Conservation (phyloP, 140 eudicot genomes). For the Senecio squalidus region DNA sequence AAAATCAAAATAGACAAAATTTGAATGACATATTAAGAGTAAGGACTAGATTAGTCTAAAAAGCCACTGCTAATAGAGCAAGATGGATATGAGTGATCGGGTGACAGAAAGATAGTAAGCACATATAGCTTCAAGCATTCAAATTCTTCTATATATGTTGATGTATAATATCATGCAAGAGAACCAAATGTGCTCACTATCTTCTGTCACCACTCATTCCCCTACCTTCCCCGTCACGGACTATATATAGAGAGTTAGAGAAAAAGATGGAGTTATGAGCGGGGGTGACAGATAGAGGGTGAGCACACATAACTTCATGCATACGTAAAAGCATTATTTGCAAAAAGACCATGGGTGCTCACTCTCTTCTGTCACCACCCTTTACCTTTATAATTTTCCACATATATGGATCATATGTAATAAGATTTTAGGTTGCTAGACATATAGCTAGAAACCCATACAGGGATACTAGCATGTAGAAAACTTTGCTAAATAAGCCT, state of each 20-base stretch:
- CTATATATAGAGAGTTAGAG: too few relatives aligned
- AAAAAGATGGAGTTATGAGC: too few relatives aligned
- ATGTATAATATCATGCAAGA: neutral
- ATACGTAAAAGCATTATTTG: neutral
- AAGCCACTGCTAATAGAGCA: neutral
- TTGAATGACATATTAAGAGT: neutral
- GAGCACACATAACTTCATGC: conserved; percentile 8
- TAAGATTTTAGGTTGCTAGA: neutral
- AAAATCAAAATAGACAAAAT: neutral
- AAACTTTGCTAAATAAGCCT: conserved; percentile 9
- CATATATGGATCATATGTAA: neutral
- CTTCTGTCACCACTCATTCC: conserved; percentile 32
- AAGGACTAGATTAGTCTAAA: neutral
- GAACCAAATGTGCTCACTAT: conserved; percentile 2
- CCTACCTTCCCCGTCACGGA: too few relatives aligned
- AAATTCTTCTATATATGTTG: neutral
- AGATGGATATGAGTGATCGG: neutral
- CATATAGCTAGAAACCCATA: neutral
- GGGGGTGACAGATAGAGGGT: conserved; percentile 17
- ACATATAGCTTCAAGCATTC: conserved; percentile 7
- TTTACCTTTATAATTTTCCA: conserved; percentile 15
- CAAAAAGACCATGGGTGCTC: conserved; percentile 17
- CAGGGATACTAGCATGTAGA: conserved; percentile 1
- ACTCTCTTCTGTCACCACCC: conserved; percentile 32
- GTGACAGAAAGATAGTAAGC: conserved; percentile 5